Percentiles rank a stretch among this genome's conserved stretches.
phyloP scores from a whole-genome alignment of 1,139 yeast species.

The Yamadazyma diddensiae region DNA sequence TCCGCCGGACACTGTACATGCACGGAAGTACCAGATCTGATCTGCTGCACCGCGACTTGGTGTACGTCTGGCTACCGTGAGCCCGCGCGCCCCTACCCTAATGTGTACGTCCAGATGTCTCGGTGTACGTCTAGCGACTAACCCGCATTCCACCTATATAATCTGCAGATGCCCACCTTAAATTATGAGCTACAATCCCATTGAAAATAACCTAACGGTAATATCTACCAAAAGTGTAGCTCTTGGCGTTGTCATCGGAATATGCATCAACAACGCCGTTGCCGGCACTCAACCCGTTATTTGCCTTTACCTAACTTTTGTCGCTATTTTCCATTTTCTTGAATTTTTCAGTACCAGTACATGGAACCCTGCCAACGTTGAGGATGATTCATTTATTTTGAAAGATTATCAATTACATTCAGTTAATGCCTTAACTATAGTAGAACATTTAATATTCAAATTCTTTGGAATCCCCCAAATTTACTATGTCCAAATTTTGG shows the following conservation, averaged over 20 bases:
- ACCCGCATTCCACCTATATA: too few species aligned
- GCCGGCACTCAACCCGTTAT: neutral
- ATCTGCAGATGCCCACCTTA: neutral
- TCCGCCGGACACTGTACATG: conserved; percentile 2
- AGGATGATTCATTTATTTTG: conserved; percentile 72
- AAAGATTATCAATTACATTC: conserved; percentile 66
- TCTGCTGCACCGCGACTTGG: neutral
- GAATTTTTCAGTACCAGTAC: conserved; percentile 79
- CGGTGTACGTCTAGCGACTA: too few species aligned
- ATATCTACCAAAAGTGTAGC: conserved; percentile 2
- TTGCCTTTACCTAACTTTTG: conserved; percentile 45
- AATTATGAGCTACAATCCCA: neutral
- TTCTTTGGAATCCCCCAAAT: conserved; percentile 4
- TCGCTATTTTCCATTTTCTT: conserved; percentile 69
- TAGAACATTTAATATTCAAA: conserved; percentile 18
- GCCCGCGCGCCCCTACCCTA: neutral
- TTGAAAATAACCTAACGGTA: neutral
- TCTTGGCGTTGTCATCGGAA: neutral
- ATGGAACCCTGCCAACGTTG: conserved; percentile 64
- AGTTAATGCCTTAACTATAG: conserved; percentile 49
- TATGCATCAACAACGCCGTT: neutral
- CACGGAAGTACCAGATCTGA: too few species aligned
- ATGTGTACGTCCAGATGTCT: neutral
- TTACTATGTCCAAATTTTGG: conserved; percentile 24
- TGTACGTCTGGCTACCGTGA: too few species aligned